Percentiles rank a stretch among this genome's conserved stretches.
Conservation (phyloP, 805 yeast genomes). For the Metschnikowia bowlesiae region DNA sequence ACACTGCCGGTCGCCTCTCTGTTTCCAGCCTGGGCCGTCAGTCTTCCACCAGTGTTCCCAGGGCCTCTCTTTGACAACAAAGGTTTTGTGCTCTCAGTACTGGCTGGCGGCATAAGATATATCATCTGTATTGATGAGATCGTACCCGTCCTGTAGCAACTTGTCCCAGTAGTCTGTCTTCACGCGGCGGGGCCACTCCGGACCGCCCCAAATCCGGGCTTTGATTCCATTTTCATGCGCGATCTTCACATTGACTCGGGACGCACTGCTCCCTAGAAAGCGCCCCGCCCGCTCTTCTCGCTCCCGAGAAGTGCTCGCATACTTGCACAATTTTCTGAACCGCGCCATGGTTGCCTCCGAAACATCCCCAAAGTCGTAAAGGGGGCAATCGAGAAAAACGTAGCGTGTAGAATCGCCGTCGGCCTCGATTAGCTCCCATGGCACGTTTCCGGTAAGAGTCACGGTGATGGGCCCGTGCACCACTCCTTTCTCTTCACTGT, state of each 20-base stretch:
- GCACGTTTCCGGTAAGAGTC: slow-evolving; percentile 64
- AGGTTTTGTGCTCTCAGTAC: not conserved
- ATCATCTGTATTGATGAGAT: slow-evolving; percentile 62
- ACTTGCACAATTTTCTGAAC: slow-evolving; percentile 27
- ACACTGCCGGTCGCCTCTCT: no score
- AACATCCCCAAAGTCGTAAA: slow-evolving; percentile 25
- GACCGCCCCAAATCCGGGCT: slow-evolving; percentile 70
- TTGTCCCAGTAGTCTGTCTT: slow-evolving; percentile 48
- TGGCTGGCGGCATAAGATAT: slow-evolving; percentile 34
- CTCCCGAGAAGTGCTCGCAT: slow-evolving; percentile 43
- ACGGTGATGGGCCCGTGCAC: slow-evolving; percentile 55
- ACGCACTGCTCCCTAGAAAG: not conserved
- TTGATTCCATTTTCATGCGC: slow-evolving; percentile 51
- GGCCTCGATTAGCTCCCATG: slow-evolving; percentile 34
- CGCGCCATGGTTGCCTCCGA: slow-evolving; percentile 20
- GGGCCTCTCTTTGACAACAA: not conserved
- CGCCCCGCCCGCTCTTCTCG: slow-evolving; percentile 15
- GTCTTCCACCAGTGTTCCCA: no score
- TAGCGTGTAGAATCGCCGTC: slow-evolving; percentile 19
- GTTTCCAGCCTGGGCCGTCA: no score
- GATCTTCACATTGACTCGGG: slow-evolving; percentile 25
- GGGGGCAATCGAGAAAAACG: slow-evolving; percentile 53
- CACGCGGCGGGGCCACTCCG: slow-evolving; percentile 55
- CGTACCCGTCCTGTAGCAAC: slow-evolving; percentile 46
- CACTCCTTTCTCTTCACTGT: slow-evolving; percentile 32